phyloP scores from a whole-genome alignment of 345 rosid species.

The Lepidium aucheri region DNA sequence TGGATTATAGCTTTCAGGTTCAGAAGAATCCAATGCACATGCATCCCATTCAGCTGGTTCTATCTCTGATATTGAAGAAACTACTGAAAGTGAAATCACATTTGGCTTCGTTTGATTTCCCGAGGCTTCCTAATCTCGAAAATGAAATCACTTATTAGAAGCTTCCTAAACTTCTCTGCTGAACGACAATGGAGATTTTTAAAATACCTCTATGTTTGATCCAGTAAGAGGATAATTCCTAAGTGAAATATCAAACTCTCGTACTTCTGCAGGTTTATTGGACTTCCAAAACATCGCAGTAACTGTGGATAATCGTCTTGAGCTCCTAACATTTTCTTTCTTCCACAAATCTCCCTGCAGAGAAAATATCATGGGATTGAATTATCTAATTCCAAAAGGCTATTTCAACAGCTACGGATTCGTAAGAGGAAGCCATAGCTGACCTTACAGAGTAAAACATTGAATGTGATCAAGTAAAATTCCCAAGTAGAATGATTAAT shows the following conservation, averaged over 20 bases:
- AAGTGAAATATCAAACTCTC: conserved; percentile 39
- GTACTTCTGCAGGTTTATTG: conserved; percentile 40
- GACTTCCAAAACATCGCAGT: conserved; percentile 76
- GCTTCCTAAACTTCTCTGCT: not conserved
- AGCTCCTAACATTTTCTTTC: conserved; percentile 12
- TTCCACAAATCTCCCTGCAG: conserved; percentile 39
- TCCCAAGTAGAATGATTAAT: not conserved
- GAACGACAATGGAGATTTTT: conserved; percentile 10
- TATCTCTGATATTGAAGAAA: conserved; percentile 70
- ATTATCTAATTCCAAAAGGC: not conserved
- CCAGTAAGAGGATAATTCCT: conserved; percentile 44
- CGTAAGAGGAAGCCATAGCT: not conserved
- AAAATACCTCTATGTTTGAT: conserved; percentile 46
- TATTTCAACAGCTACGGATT: not conserved
- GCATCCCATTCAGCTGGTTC: conserved; percentile 67
- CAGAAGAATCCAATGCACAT: conserved; percentile 65
- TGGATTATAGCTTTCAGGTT: conserved; percentile 62
- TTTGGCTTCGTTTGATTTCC: conserved; percentile 18
- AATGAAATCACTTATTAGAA: not conserved
- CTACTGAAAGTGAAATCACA: conserved; percentile 46
- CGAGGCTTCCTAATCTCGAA: conserved; percentile 34
- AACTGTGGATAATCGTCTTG: conserved; percentile 25
- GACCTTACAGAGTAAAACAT: not conserved
- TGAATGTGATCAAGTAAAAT: not conserved
- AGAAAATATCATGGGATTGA: not conserved